Evolutionary conservation across 345 rosid genomes (phyloP), one percentile per base, ranked within the genome.

Genomic region (Firmiana major): DNA sequence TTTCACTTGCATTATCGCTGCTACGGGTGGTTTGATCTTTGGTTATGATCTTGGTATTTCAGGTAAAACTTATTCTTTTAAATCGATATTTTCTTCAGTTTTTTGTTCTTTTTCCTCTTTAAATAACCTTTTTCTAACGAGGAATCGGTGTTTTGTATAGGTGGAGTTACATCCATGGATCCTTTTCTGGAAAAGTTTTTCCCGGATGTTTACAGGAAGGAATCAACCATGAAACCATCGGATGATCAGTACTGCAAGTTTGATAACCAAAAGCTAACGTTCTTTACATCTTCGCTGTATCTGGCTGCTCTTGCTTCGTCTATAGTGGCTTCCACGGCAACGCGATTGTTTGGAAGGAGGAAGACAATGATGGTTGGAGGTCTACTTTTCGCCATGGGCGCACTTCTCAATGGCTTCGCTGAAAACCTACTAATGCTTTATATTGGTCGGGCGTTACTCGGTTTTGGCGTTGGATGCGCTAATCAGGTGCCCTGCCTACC

Each of bases 11-110:
- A 74, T 94, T 42, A 90, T 91, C 26, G 98, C 97, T 15, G 94
- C 92, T 88, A 92, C 93, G 91, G 98, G 97, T 2, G 98, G 98
- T 76, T 88, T 94, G 78, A 94, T 94, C 83, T 94, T 94, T 54
- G 98, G 98, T 34, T 94, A 94, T 71, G 98, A 94, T 83, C 90
- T 94, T 28, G 98, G 98, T n/a, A 94, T 94, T 77, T 94, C 98
- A 17, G 97, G 98, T 92, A 79, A 36, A 31, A 3, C 34, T 31
- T 0, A 3, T 31, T 31, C 34, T 31, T 36, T 36, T 36, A 36
- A n/a, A n/a, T n/a, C n/a, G n/a, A n/a, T n/a, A n/a, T n/a, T n/a
- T n/a, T n/a, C n/a, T n/a, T n/a, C n/a, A n/a, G n/a, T n/a, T n/a
- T n/a, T n/a, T n/a, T n/a, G n/a, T 36, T 36, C 40, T 36, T 36